These are phyloP conservation scores for Leccinum huronense DNA, from an alignment of 1,284 basidiomycete species.

Conservation along the genomic window DNA sequence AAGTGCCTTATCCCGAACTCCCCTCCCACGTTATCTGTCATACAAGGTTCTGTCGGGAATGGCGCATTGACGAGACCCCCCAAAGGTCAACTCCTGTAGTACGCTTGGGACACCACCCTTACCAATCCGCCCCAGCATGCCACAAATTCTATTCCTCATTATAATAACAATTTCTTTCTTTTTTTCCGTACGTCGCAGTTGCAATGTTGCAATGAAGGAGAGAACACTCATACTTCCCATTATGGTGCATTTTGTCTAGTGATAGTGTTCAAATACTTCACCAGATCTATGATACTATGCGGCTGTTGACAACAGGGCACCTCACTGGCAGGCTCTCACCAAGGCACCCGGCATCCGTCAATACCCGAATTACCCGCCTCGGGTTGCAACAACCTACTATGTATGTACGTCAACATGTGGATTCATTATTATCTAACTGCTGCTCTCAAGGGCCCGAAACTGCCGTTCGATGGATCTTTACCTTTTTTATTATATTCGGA, in stretches of 20 bases:
- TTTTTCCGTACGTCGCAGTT: not conserved
- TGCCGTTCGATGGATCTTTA: not conserved
- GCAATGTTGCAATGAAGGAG: not conserved
- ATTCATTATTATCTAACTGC: not conserved
- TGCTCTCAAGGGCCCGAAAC: not conserved
- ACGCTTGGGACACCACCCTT: too few species aligned
- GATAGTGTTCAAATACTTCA: not conserved
- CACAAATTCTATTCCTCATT: not conserved
- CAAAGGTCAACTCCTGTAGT: not conserved
- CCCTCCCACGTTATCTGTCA: not conserved
- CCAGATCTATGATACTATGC: not conserved
- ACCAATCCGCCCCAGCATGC: not conserved
- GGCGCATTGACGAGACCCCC: not conserved
- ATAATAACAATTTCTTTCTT: too few species aligned
- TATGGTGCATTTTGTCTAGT: not conserved
- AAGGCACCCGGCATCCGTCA: not conserved
- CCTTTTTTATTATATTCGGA: not conserved
- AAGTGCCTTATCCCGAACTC: not conserved
- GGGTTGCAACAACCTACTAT: not conserved
- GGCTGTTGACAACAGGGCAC: not conserved
- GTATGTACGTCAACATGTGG: not conserved
- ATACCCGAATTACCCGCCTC: not conserved
- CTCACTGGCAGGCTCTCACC: not conserved
- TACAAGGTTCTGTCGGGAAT: conserved; percentile 1
- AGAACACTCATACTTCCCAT: not conserved